phyloP scores from a whole-genome alignment of 805 yeast species.

The Martiniozyma abietophila region DNA sequence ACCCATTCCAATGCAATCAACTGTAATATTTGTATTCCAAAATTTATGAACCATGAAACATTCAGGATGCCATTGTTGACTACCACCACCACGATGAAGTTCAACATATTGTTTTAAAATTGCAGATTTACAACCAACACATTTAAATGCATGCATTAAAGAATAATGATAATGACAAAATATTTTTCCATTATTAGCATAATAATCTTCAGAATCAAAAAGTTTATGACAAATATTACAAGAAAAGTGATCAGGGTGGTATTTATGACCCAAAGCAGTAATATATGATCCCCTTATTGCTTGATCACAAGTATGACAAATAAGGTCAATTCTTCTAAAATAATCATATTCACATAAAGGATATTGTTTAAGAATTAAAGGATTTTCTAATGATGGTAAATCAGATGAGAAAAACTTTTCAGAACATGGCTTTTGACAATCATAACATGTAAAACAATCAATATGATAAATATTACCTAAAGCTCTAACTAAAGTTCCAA shows the following conservation, averaged over 20 bases:
- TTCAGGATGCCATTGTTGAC: slow-evolving; percentile 98
- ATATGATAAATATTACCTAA: slow-evolving; percentile 73
- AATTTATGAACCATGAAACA: slow-evolving; percentile 96
- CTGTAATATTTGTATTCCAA: slow-evolving; percentile 80
- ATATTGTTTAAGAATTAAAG: slow-evolving; percentile 1
- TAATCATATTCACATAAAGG: slow-evolving; percentile 89
- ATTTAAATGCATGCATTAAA: slow-evolving; percentile 72
- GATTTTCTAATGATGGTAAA: slow-evolving; percentile 16
- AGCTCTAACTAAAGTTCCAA: slow-evolving; percentile 82
- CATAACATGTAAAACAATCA: slow-evolving; percentile 78
- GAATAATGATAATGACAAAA: slow-evolving; percentile 92
- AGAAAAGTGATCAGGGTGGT: slow-evolving; percentile 91
- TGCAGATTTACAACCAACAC: slow-evolving; percentile 90
- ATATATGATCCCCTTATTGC: slow-evolving; percentile 90
- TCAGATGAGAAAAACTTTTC: slow-evolving; percentile 85
- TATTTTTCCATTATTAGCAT: slow-evolving; percentile 73
- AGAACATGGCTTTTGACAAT: slow-evolving; percentile 74
- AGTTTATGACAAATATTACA: slow-evolving; percentile 80
- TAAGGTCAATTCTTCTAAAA: slow-evolving; percentile 71
- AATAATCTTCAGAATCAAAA: slow-evolving; percentile 89
- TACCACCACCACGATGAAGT: slow-evolving; percentile 79
- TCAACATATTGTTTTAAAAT: slow-evolving; percentile 93
- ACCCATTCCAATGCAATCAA: slow-evolving; percentile 44
- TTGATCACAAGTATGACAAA: slow-evolving; percentile 78
- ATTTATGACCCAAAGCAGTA: slow-evolving; percentile 85